These are phyloP conservation scores for Neurospora sp. DNA, from an alignment of 495 filamentous ascomycete genomes.

Conservation along the genomic window DNA sequence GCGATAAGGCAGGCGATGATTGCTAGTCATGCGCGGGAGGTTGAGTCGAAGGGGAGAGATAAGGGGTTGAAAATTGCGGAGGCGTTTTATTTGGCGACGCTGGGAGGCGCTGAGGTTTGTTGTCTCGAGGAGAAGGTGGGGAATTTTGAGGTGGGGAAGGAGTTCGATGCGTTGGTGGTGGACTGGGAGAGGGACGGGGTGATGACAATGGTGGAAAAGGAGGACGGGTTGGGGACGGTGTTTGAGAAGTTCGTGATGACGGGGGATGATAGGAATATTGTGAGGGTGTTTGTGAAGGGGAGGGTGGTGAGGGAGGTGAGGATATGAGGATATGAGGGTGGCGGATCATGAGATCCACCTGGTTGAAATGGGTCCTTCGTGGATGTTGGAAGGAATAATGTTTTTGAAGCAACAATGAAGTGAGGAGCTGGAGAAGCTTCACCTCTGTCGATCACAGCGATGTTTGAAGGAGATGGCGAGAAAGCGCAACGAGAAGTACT, in stretches of 20 bases:
- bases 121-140: slow-evolving; percentile 46
- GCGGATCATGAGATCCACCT: neutral
- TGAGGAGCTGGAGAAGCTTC: too few relatives aligned
- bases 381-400: neutral
- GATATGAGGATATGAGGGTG: neutral
- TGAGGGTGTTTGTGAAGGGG: slow-evolving; percentile 47
- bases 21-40: slow-evolving; percentile 47
- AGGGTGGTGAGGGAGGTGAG: slow-evolving; percentile 26
- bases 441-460: too few relatives aligned
- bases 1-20: slow-evolving; percentile 51
- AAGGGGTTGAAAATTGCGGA: slow-evolving; percentile 41
- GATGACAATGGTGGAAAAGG: slow-evolving; percentile 45
- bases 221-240: slow-evolving; percentile 33
- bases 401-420: too few relatives aligned
- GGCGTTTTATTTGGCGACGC: slow-evolving; percentile 51
- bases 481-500: too few relatives aligned
- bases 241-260: slow-evolving; percentile 61
- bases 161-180: slow-evolving; percentile 55
- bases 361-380: neutral
- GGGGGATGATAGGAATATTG: slow-evolving; percentile 55
- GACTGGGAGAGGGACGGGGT: slow-evolving; percentile 33
- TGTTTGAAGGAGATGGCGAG: too few relatives aligned
- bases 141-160: slow-evolving; percentile 48
- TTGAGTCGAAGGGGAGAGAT: slow-evolving; percentile 36
- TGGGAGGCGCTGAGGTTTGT: slow-evolving; percentile 53